Percentiles rank a stretch among this genome's conserved stretches.
Evolutionary conservation across 78 protist genomes (phyloP).

Genomic region (Mastigamoeba balamuthi): DNA sequence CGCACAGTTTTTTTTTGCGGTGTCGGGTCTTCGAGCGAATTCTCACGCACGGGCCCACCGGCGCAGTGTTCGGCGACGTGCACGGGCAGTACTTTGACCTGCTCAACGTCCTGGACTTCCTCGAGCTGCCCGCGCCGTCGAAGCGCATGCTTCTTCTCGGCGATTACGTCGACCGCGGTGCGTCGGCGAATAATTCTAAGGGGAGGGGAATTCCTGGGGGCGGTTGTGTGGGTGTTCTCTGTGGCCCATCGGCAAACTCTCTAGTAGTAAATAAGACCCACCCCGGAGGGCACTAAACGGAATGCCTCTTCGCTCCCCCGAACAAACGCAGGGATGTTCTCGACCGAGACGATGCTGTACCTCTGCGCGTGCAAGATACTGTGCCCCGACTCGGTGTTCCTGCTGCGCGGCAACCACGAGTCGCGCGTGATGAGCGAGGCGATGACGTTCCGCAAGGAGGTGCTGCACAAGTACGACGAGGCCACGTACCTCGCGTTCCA

Average conservation of each 20-base stretch:
- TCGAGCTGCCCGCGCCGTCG: not conserved
- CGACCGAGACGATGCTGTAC: not conserved
- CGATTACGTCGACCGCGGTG: not conserved
- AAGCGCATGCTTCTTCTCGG: not conserved
- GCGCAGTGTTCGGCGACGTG: not conserved
- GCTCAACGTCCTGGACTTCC: not conserved
- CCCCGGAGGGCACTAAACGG: not conserved
- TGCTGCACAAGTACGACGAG: not conserved
- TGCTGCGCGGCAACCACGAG: not conserved
- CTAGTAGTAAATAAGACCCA: not conserved
- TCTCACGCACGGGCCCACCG: not conserved
- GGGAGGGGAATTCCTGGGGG: too few relatives aligned
- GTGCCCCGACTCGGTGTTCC: not conserved
- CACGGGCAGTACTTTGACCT: not conserved
- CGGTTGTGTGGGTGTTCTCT: too few relatives aligned
- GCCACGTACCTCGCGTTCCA: not conserved
- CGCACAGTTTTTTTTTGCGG: too few relatives aligned
- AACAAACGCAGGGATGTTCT: not conserved
- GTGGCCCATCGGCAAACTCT: too few relatives aligned
- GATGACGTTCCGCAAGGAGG: not conserved
- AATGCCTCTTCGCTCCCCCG: not conserved
- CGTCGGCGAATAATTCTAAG: too few relatives aligned
- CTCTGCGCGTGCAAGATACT: not conserved
- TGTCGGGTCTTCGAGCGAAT: too few relatives aligned
- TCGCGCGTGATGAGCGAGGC: not conserved